Conservation (phyloP, 139 green algal genomes). For the Coccomyxa sp. region DNA sequence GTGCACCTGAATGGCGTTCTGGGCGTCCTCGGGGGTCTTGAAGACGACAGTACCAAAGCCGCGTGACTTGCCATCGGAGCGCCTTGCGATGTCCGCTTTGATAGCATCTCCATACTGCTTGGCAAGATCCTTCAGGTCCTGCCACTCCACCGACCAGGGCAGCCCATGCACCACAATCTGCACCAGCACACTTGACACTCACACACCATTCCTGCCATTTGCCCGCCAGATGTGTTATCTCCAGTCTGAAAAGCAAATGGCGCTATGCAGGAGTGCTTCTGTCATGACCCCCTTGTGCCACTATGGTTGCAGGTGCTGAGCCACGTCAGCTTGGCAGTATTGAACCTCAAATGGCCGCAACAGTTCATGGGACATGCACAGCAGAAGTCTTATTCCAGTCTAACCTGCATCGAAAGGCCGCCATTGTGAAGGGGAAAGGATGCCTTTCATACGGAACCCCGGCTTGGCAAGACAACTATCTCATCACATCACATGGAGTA, state of each 20-base stretch:
- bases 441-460: too few species aligned
- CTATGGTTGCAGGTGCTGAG: too few species aligned
- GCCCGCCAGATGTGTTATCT: not conserved
- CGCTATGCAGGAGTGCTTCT: not conserved
- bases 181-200: not conserved
- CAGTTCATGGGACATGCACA: too few species aligned
- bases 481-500: too few species aligned
- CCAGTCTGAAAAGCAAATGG: not conserved
- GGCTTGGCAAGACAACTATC: too few species aligned
- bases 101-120: constrained; percentile 30
- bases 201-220: not conserved
- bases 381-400: too few species aligned
- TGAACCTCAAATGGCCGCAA: too few species aligned
- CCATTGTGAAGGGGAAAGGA: too few species aligned
- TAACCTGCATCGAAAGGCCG: too few species aligned
- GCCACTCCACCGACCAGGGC: constrained; percentile 34
- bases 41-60: constrained; percentile 46
- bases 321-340: too few species aligned
- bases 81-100: constrained; percentile 37
- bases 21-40: constrained; percentile 18
- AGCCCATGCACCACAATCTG: constrained; percentile 69
- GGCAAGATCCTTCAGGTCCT: constrained; percentile 50
- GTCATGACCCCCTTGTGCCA: too few species aligned
- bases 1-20: constrained; percentile 32
- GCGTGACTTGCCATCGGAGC: constrained; percentile 26